A percentile compares a stretch with the other conserved stretches of the same genome.
These are phyloP conservation scores for Nothophoma quercina DNA, from an alignment of 2,329 filamentous ascomycete species.

Conservation along the genomic window DNA sequence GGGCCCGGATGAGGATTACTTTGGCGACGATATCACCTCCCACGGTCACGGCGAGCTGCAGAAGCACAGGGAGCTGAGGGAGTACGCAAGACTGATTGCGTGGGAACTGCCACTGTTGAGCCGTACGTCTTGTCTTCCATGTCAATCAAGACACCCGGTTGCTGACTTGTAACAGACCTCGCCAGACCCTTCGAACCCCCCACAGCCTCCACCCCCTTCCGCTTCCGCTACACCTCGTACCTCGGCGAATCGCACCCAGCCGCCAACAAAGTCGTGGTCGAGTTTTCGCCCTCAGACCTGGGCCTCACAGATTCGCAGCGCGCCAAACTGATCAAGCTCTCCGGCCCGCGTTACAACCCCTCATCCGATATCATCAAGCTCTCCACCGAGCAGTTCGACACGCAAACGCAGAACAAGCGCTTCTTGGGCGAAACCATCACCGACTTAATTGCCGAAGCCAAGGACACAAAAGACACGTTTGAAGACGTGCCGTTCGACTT, in stretches of 20 bases:
- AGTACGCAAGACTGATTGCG: conserved; percentile 84
- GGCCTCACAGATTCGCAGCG: conserved; percentile 72
- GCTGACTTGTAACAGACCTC: conserved; percentile 65
- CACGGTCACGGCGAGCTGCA: conserved; percentile 88
- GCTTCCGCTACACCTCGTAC: conserved; percentile 97
- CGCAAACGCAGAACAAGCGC: conserved; percentile 96
- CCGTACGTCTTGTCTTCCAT: conserved; percentile 73
- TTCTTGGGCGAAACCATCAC: conserved; percentile 83
- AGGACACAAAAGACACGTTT: conserved; percentile 81
- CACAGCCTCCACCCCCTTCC: conserved; percentile 61
- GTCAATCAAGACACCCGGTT: not conserved
- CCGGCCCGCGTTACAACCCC: conserved; percentile 87
- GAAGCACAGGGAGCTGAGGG: conserved; percentile 83
- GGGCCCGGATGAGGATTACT: conserved; percentile 67
- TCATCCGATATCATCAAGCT: conserved; percentile 83
- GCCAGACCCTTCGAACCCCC: conserved; percentile 74
- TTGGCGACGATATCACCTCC: conserved; percentile 83
- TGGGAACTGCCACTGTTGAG: conserved; percentile 96
- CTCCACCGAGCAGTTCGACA: conserved; percentile 86
- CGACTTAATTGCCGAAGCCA: conserved; percentile 74
- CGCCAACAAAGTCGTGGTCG: conserved; percentile 90
- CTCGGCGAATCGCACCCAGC: conserved; percentile 94
- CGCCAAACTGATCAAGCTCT: conserved; percentile 86
- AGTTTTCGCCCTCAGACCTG: conserved; percentile 81
- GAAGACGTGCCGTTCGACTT: conserved; percentile 89